These are phyloP conservation scores for Botrytis medusae DNA, from an alignment of 2,329 filamentous ascomycete species.

Conservation along the genomic window DNA sequence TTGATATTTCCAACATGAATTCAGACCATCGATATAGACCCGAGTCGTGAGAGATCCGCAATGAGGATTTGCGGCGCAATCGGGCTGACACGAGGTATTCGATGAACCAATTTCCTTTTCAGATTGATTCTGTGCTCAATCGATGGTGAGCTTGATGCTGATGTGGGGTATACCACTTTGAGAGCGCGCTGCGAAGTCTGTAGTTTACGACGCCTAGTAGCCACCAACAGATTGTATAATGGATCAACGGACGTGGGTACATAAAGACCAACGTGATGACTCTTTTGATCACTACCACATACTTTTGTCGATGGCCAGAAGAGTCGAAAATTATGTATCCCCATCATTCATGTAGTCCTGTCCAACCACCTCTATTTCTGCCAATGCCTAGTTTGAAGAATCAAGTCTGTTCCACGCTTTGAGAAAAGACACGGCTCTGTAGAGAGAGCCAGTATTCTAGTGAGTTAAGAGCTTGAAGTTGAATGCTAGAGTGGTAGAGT, in stretches of 20 bases:
- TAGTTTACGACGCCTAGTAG: neutral
- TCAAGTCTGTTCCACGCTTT: neutral
- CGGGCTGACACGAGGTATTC: neutral
- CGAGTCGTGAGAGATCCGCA: constrained; percentile 4
- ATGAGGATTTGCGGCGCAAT: neutral
- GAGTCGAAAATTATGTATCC: neutral
- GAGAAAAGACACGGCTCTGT: no score
- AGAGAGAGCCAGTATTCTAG: neutral
- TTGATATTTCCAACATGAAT: neutral
- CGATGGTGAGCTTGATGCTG: neutral
- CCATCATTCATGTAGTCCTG: neutral
- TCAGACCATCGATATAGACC: neutral
- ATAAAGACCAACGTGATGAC: neutral
- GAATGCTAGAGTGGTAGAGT: neutral
- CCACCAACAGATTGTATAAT: neutral
- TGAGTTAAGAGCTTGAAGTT: neutral
- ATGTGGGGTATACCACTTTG: neutral
- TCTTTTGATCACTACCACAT: neutral
- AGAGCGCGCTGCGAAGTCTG: neutral
- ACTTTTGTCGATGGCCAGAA: neutral
- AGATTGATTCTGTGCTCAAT: neutral
- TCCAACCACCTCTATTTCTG: neutral
- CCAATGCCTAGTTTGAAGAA: neutral
- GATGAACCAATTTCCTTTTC: neutral
- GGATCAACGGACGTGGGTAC: neutral